phyloP scores from a whole-genome alignment of 768 basidiomycete species.

The Pisolithus microcarpus region DNA sequence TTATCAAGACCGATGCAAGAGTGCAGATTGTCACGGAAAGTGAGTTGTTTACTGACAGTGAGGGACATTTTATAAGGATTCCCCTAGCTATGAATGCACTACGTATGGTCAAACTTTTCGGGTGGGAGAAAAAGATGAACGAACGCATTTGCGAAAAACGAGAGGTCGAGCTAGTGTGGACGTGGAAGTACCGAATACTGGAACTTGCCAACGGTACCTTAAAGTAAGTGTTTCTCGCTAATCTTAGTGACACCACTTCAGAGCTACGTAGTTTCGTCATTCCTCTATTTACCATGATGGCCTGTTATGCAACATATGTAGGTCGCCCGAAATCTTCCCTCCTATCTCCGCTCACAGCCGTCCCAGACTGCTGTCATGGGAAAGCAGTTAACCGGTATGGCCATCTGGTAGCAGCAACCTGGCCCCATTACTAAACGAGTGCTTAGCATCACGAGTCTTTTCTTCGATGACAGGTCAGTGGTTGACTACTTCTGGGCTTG shows the following conservation, averaged over 20 bases:
- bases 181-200: conserved; percentile 47
- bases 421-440: conserved; percentile 2
- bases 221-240: conserved; percentile 2
- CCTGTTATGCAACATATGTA: conserved; percentile 56
- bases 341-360: not conserved
- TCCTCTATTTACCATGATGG: conserved; percentile 59
- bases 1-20: conserved; percentile 44
- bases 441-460: conserved; percentile 31
- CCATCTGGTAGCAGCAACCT: not conserved
- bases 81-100: conserved; percentile 44
- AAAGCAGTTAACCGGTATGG: conserved; percentile 7
- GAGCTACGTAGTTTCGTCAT: conserved; percentile 40
- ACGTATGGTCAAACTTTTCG: conserved; percentile 69
- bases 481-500: not conserved
- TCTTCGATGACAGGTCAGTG: conserved; percentile 28
- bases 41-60: conserved; percentile 17
- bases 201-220: conserved; percentile 35
- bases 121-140: conserved; percentile 53
- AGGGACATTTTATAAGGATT: conserved; percentile 3
- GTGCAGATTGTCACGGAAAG: conserved; percentile 58
- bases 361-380: conserved; percentile 12
- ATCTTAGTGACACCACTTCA: not conserved
- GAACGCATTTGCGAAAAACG: conserved; percentile 48
- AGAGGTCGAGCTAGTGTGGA: conserved; percentile 50
- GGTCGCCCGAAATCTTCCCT: conserved; percentile 10